phyloP scores from a whole-genome alignment of 1,284 basidiomycete species.

The Austroboletus niveus region DNA sequence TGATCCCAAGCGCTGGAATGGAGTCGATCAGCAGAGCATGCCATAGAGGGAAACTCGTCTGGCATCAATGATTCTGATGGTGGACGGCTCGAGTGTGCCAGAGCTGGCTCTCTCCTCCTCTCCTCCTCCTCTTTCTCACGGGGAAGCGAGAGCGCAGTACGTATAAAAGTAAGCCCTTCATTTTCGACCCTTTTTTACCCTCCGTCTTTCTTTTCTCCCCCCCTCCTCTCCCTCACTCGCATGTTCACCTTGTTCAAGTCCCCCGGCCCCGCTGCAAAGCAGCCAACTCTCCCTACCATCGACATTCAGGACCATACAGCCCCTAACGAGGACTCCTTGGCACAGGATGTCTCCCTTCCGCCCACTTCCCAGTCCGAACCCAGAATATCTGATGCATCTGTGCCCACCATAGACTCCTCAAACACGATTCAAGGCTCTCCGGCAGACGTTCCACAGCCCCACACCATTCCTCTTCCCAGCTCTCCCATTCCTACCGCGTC shows the following conservation, averaged over 20 bases:
- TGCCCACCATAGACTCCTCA: slow-evolving; percentile 28
- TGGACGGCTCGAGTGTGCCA: background rate
- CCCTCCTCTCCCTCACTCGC: background rate
- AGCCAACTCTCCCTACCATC: slow-evolving; percentile 16
- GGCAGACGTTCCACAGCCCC: slow-evolving; percentile 1
- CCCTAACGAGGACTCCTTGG: background rate
- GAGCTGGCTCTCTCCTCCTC: background rate
- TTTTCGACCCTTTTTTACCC: slow-evolving; percentile 7
- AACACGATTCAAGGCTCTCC: slow-evolving; percentile 26
- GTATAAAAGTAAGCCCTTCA: slow-evolving; percentile 27
- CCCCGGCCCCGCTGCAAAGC: slow-evolving; percentile 7
- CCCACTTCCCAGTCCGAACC: slow-evolving; percentile 1
- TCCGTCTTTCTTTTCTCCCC: background rate
- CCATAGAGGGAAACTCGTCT: background rate
- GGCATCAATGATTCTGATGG: background rate
- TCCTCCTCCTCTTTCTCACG: slow-evolving; percentile 30
- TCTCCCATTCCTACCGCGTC: slow-evolving; percentile 19
- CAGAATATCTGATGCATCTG: slow-evolving; percentile 21
- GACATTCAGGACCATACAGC: slow-evolving; percentile 3
- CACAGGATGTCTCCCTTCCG: slow-evolving; percentile 1
- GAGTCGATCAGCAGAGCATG: background rate
- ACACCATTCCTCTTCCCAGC: slow-evolving; percentile 12
- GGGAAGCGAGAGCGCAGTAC: slow-evolving; percentile 21
- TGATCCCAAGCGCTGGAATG: background rate
- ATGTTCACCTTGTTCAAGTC: slow-evolving; percentile 33